These are phyloP conservation scores for Candida neerlandica DNA, from an alignment of 1,139 yeast genomes.

Conservation along the genomic window DNA sequence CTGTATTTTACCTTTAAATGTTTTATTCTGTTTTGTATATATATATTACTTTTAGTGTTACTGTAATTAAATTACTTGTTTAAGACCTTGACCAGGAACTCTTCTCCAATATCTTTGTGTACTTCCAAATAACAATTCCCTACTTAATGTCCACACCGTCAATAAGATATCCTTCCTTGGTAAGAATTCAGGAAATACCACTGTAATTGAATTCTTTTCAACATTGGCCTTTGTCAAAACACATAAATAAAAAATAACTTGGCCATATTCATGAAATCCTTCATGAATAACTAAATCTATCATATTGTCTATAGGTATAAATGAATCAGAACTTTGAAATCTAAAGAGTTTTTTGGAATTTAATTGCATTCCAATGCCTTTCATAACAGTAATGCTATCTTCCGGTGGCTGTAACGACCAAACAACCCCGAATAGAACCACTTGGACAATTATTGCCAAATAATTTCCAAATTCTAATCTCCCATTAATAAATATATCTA, in stretches of 20 bases:
- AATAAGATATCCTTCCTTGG: constrained; percentile 48
- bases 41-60: not conserved
- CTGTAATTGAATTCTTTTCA: constrained; percentile 37
- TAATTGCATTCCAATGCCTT: constrained; percentile 41
- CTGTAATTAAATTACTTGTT: constrained; percentile 21
- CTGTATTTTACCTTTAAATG: not conserved
- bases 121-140: constrained; percentile 41
- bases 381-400: constrained; percentile 39
- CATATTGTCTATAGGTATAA: constrained; percentile 55
- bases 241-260: constrained; percentile 63
- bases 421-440: constrained; percentile 13
- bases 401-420: constrained; percentile 28
- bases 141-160: constrained; percentile 42
- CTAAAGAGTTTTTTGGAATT: constrained; percentile 32
- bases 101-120: constrained; percentile 41
- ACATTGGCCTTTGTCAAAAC: constrained; percentile 47
- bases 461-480: constrained; percentile 2
- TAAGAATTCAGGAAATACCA: constrained; percentile 52
- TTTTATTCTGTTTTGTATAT: not conserved
- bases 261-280: constrained; percentile 63
- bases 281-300: constrained; percentile 68
- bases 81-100: constrained; percentile 49
- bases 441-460: constrained; percentile 1
- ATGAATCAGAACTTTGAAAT: constrained; percentile 29
- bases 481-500: not conserved